These are phyloP conservation scores for Wickerhamomyces pijperi DNA, from an alignment of 805 yeast genomes.

Conservation along the genomic window DNA sequence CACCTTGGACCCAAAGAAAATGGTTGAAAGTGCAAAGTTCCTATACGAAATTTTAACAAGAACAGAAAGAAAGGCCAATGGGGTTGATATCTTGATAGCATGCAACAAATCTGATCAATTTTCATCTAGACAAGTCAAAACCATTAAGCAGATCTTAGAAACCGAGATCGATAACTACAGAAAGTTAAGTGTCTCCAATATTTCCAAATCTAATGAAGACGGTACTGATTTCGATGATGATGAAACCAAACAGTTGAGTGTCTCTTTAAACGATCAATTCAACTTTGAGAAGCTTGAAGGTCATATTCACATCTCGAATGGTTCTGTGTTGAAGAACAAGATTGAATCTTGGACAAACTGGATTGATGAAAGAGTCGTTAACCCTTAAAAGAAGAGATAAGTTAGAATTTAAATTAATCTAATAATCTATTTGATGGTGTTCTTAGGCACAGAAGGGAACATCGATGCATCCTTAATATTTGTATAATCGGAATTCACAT, in stretches of 20 bases:
- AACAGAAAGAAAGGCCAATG: slow-evolving; percentile 57
- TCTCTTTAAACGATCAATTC: slow-evolving; percentile 37
- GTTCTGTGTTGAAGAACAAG: slow-evolving; percentile 54
- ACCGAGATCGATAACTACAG: slow-evolving; percentile 49
- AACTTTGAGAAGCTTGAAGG: slow-evolving; percentile 63
- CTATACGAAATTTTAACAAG: slow-evolving; percentile 46
- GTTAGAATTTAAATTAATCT: no score
- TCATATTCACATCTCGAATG: slow-evolving; percentile 56
- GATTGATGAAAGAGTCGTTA: slow-evolving; percentile 67
- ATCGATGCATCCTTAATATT: slow-evolving; percentile 13
- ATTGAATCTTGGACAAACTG: slow-evolving; percentile 60
- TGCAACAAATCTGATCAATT: slow-evolving; percentile 83
- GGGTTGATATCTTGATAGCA: slow-evolving; percentile 66
- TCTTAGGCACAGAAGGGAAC: slow-evolving; percentile 24
- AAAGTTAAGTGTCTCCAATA: slow-evolving; percentile 31
- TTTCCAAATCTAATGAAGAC: slow-evolving; percentile 19
- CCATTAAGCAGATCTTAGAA: slow-evolving; percentile 51
- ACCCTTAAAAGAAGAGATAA: slow-evolving; percentile 22
- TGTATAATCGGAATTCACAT: slow-evolving; percentile 20
- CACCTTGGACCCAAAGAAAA: slow-evolving; percentile 36
- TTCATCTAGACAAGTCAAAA: slow-evolving; percentile 61
- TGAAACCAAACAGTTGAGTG: slow-evolving; percentile 27
- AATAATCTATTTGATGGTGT: background rate
- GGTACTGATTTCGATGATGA: slow-evolving; percentile 18
- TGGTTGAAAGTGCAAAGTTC: slow-evolving; percentile 45